These are phyloP conservation scores for Cocos nucifera DNA, from an alignment of 176 grass and related monocot genomes.

Conservation along the genomic window DNA sequence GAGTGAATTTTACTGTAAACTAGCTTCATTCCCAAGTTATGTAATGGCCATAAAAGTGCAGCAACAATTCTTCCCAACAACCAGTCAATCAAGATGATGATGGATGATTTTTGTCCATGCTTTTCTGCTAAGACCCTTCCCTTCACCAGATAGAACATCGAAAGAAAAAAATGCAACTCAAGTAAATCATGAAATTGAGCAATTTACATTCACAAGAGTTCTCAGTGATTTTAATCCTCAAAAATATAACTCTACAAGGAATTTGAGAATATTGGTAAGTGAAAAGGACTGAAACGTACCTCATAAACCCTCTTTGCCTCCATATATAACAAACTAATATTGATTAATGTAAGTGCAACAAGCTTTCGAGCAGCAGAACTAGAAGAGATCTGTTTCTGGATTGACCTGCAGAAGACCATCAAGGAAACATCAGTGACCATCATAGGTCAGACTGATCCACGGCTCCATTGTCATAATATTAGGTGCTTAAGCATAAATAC, in stretches of 20 bases:
- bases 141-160: conserved; percentile 33
- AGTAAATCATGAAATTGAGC: too few relatives aligned
- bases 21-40: conserved; percentile 72
- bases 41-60: conserved; percentile 67
- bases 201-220: too few relatives aligned
- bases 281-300: conserved; percentile 10
- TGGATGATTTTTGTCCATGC: conserved; percentile 28
- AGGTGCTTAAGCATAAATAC: too few relatives aligned
- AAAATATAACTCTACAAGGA: too few relatives aligned
- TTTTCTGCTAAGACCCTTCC: conserved; percentile 59
- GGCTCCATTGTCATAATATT: too few relatives aligned
- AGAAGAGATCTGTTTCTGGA: conserved; percentile 76
- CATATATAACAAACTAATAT: conserved; percentile 85
- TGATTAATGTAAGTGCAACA: conserved; percentile 64
- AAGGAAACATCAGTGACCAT: conserved; percentile 21
- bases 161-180: conserved; percentile 12
- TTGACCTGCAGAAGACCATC: conserved; percentile 57
- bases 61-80: conserved; percentile 56
- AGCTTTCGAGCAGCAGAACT: conserved; percentile 49
- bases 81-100: conserved; percentile 46
- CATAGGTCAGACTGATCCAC: too few relatives aligned
- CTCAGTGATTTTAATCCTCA: too few relatives aligned
- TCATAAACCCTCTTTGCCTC: conserved; percentile 75
- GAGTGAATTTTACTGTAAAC: conserved; percentile 87
- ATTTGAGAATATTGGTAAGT: too few relatives aligned